Evolutionary conservation across 2,329 filamentous ascomycete genomes (phyloP).

Genomic region (Dothiorella sarmentorum): DNA sequence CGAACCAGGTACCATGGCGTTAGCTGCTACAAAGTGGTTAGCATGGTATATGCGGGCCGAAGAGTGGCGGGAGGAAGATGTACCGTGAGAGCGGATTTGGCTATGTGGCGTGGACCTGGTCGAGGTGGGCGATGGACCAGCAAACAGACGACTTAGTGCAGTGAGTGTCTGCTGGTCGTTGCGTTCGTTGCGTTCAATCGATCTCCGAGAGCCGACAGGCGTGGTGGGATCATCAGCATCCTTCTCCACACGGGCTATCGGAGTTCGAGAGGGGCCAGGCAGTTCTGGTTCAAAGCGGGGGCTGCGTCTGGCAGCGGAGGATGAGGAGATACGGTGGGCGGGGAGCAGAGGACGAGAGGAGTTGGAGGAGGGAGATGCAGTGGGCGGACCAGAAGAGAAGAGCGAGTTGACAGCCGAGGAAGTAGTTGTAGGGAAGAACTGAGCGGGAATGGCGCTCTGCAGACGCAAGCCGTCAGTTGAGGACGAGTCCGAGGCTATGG

Average conservation of each 20-base stretch:
- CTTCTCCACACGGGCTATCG: slow-evolving; percentile 43
- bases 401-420: not conserved
- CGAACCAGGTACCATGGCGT: slow-evolving; percentile 35
- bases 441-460: slow-evolving; percentile 2
- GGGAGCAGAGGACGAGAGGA: not conserved
- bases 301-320: slow-evolving; percentile 1
- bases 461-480: not conserved
- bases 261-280: not conserved
- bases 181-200: slow-evolving; percentile 32
- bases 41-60: not conserved
- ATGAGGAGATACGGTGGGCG: not conserved
- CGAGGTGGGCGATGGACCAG: slow-evolving; percentile 36
- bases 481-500: not conserved
- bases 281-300: slow-evolving; percentile 2
- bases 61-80: not conserved
- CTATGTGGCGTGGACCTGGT: slow-evolving; percentile 44
- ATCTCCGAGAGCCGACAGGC: slow-evolving; percentile 30
- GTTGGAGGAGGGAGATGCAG: slow-evolving; percentile 16
- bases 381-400: slow-evolving; percentile 5
- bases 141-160: slow-evolving; percentile 45
- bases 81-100: slow-evolving; percentile 34
- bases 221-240: slow-evolving; percentile 48
- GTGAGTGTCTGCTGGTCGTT: slow-evolving; percentile 41
- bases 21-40: slow-evolving; percentile 8
- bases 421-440: not conserved